Base-by-base conservation (phyloP, 768 basidiomycete genomes). In the Russula olivacea region DNA sequence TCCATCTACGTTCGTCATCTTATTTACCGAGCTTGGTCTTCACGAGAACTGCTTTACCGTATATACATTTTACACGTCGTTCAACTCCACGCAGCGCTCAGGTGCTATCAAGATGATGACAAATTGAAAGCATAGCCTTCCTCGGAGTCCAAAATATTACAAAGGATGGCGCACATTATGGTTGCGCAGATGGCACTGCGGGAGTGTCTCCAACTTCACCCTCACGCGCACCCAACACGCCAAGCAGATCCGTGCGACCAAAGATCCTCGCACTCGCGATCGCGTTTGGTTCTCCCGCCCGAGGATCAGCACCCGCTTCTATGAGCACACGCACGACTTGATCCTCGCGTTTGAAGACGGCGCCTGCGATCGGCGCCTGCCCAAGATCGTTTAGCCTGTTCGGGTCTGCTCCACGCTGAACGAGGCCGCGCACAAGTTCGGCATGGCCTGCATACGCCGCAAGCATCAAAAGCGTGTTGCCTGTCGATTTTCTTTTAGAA, bases 391-490 rank as follows among this genome's bases (percentile, higher is more conserved):
- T 92, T 55, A 83, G 69, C 11, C 83, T 38, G 38, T 38, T 38
- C 14, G 5, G 38, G 15, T 38, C 38, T 38, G 38, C 38, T 14
- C 38, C 38, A 0, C 76, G 68, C 89, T 86, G 1, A 85, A 82
- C 71, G 91, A 86, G 45, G 82, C 87, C 78, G 51, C 75, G 75
- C 1, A 81, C 75, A 21, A 88, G 80, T 2, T 77, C 74, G 0
- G 75, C 72, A 67, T 90, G 86, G 1, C 89, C 89, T 15, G 38
- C 38, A 2, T 38, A 38, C 38, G 38, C 38, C 23, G 86, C 84
- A 55, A 90, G 81, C 88, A 91, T 91, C 58, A 38, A 91, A 75
- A 92, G 76, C 5, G 88, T 88, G 71, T 91, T 91, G 23, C 90
- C 89, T 86, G 38, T 38, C 38, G 15, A 30, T 10, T 38, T 15